A percentile compares a stretch with the other conserved stretches of the same genome.
phyloP scores from a whole-genome alignment of 2,329 filamentous ascomycete species.

The Diaporthe ilicicola region DNA sequence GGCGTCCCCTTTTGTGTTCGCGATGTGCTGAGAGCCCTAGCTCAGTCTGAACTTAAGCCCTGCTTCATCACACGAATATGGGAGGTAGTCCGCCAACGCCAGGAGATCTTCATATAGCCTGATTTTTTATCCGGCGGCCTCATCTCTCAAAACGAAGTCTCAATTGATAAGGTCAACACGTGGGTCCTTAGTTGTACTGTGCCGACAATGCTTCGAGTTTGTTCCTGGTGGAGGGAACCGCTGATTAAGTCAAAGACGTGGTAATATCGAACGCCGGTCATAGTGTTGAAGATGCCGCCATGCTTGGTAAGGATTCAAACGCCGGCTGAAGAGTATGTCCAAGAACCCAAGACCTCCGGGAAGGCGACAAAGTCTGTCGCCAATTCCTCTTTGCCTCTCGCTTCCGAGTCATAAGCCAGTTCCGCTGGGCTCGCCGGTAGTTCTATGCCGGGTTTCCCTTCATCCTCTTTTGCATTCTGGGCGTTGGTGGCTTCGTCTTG shows the following conservation, averaged over 20 bases:
- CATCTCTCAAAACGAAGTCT: background rate
- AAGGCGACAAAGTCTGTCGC: conserved; percentile 2
- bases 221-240: background rate
- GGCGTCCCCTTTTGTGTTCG: conserved; percentile 5
- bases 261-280: conserved; percentile 5
- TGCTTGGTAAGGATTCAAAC: conserved; percentile 27
- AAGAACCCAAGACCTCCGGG: background rate
- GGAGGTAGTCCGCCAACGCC: background rate
- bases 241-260: background rate
- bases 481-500: conserved; percentile 64
- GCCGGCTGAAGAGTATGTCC: conserved; percentile 23
- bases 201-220: background rate
- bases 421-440: background rate
- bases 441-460: conserved; percentile 52
- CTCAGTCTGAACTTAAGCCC: background rate
- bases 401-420: background rate
- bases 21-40: background rate
- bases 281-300: conserved; percentile 10
- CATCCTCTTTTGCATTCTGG: conserved; percentile 62
- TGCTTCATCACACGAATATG: background rate
- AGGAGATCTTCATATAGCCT: background rate
- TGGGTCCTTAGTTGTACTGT: background rate
- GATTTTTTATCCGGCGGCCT: background rate
- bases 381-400: background rate
- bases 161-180: background rate